Conservation (phyloP, 2,329 filamentous ascomycete genomes). For the Pseudogymnoascus sp. region DNA sequence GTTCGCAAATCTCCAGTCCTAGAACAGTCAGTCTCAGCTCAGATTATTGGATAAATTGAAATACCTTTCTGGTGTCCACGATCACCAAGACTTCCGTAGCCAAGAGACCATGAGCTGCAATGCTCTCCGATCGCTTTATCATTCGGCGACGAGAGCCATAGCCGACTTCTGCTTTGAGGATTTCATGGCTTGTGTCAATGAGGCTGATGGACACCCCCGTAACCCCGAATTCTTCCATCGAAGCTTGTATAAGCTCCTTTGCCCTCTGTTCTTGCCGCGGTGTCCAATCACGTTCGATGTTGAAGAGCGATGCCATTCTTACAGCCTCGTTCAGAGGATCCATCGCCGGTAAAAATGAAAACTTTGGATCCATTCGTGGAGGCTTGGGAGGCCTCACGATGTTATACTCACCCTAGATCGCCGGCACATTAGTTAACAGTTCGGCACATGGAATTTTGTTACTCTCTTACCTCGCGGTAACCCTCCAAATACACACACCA, state of each 20-base stretch:
- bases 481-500: background rate
- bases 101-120: slow-evolving; percentile 31
- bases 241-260: slow-evolving; percentile 17
- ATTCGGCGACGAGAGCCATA: slow-evolving; percentile 16
- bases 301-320: slow-evolving; percentile 18
- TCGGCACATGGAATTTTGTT: background rate
- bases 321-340: slow-evolving; percentile 22
- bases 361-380: slow-evolving; percentile 20
- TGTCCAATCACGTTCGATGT: slow-evolving; percentile 20
- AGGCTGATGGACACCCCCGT: slow-evolving; percentile 27
- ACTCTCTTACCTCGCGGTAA: background rate
- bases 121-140: slow-evolving; percentile 25
- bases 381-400: slow-evolving; percentile 28
- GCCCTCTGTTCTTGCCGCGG: slow-evolving; percentile 17
- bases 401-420: slow-evolving; percentile 27
- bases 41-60: slow-evolving; percentile 8
- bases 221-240: slow-evolving; percentile 23
- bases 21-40: background rate
- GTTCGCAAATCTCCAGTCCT: slow-evolving; percentile 31
- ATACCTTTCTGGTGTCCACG: slow-evolving; percentile 27
- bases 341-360: slow-evolving; percentile 24
- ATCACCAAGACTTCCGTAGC: slow-evolving; percentile 27
- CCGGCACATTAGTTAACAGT: background rate
- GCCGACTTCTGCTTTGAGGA: slow-evolving; percentile 26
- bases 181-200: slow-evolving; percentile 26